Conservation (phyloP, 163 green algal species). For the Coccomyxa subellipsoidea region DNA sequence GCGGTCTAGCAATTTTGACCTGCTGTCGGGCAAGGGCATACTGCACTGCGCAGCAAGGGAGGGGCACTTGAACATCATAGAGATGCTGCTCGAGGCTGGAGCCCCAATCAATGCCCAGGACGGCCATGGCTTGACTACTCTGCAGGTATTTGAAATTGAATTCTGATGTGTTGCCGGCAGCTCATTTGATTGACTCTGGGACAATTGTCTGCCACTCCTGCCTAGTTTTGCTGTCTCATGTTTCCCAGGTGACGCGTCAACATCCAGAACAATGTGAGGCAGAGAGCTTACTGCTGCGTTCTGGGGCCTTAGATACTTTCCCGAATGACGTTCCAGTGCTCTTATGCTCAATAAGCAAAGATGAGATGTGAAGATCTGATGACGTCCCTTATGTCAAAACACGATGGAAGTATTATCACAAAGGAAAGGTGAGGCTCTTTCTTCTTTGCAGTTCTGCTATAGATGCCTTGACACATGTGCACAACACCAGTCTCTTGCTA, state of each 20-base stretch:
- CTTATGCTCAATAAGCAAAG: background rate
- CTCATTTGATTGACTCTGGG: no score
- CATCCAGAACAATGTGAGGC: slow-evolving; percentile 35
- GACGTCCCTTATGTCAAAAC: no score
- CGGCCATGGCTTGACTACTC: slow-evolving; percentile 22
- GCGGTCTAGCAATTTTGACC: slow-evolving; percentile 12
- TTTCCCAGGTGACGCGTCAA: slow-evolving; percentile 26
- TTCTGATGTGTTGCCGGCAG: no score
- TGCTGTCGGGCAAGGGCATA: slow-evolving; percentile 16
- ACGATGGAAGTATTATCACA: background rate
- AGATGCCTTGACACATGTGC: no score
- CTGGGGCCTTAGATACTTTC: slow-evolving; percentile 22
- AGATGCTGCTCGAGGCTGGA: slow-evolving; percentile 23
- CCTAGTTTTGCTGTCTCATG: background rate
- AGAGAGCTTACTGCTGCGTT: slow-evolving; percentile 34
- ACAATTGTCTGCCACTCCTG: background rate
- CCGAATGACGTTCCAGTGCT: background rate
- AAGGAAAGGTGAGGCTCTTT: no score
- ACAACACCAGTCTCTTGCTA: no score
- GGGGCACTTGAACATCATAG: slow-evolving; percentile 14
- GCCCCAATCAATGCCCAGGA: slow-evolving; percentile 15
- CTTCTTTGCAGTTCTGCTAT: no score
- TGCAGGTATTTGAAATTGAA: no score
- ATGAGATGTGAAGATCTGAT: background rate
- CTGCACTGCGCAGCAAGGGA: slow-evolving; percentile 31